Conservation (phyloP, 192 early-diverging fungal genomes). For the Umbelopsis sp. region DNA sequence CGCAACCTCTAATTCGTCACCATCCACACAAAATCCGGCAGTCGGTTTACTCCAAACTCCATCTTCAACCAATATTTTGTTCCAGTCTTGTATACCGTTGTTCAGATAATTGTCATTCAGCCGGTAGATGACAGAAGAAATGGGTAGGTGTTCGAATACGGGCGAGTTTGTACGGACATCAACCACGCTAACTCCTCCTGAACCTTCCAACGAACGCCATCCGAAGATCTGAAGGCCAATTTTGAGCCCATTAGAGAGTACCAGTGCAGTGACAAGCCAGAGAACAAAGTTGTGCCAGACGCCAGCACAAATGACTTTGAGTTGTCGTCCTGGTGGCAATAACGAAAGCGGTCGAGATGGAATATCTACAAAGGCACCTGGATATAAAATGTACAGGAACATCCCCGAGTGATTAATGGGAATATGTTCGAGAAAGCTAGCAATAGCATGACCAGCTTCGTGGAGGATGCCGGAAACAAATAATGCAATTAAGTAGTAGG, state of each 20-base stretch:
- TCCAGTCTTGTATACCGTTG: slow-evolving; percentile 48
- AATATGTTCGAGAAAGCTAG: slow-evolving; percentile 62
- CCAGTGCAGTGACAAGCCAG: slow-evolving; percentile 40
- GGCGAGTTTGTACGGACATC: slow-evolving; percentile 51
- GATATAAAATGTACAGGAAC: slow-evolving; percentile 69
- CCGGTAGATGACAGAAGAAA: slow-evolving; percentile 39
- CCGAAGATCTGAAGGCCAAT: slow-evolving; percentile 41
- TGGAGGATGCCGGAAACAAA: slow-evolving; percentile 67
- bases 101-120: slow-evolving; percentile 30
- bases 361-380: slow-evolving; percentile 78
- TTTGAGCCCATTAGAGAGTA: slow-evolving; percentile 47
- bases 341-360: slow-evolving; percentile 42
- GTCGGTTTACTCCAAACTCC: slow-evolving; percentile 19
- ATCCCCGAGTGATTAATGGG: slow-evolving; percentile 64
- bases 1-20: slow-evolving; percentile 35
- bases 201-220: slow-evolving; percentile 52
- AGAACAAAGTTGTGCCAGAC: slow-evolving; percentile 74
- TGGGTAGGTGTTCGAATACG: slow-evolving; percentile 44
- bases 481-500: slow-evolving; percentile 66
- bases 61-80: slow-evolving; percentile 36
- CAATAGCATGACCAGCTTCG: slow-evolving; percentile 75
- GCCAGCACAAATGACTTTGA: slow-evolving; percentile 72
- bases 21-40: slow-evolving; percentile 53
- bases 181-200: slow-evolving; percentile 63
- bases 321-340: slow-evolving; percentile 45